These are phyloP conservation scores for Aquilaria malaccensis DNA, from an alignment of 345 rosid species.

Conservation along the genomic window DNA sequence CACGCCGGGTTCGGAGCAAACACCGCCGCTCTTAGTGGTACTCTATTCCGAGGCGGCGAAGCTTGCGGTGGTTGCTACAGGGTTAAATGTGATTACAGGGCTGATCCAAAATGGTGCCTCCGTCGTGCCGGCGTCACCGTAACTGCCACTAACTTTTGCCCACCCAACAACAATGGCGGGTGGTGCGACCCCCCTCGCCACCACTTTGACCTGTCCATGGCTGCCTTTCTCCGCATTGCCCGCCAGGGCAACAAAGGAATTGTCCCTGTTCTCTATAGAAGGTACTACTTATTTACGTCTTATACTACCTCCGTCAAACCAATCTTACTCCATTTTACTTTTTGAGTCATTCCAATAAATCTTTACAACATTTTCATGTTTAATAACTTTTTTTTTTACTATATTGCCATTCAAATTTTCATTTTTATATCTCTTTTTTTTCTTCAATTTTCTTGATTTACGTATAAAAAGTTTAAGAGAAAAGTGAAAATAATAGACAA, in stretches of 20 bases:
- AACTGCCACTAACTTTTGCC: slow-evolving; percentile 84
- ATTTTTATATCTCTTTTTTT: background rate
- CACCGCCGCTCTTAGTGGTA: slow-evolving; percentile 69
- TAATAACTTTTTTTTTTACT: too few relatives aligned
- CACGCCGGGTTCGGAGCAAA: slow-evolving; percentile 75
- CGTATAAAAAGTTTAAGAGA: too few relatives aligned
- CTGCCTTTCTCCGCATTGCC: slow-evolving; percentile 67
- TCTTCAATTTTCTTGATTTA: background rate
- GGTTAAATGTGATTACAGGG: slow-evolving; percentile 43
- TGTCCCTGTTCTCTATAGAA: slow-evolving; percentile 52
- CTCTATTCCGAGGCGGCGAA: slow-evolving; percentile 51
- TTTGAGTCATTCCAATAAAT: too few relatives aligned
- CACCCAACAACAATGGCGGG: slow-evolving; percentile 67
- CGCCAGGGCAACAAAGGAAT: slow-evolving; percentile 73
- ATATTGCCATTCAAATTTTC: too few relatives aligned
- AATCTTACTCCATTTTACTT: too few relatives aligned
- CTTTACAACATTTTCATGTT: too few relatives aligned
- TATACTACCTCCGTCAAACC: background rate
- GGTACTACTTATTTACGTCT: slow-evolving; percentile 22
- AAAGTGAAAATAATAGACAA: too few relatives aligned
- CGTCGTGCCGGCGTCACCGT: slow-evolving; percentile 42
- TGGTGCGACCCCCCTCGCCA: slow-evolving; percentile 81
- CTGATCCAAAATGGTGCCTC: slow-evolving; percentile 78
- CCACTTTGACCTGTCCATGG: slow-evolving; percentile 77
- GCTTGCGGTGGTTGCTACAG: slow-evolving; percentile 82